Base-by-base conservation (phyloP, 2,329 filamentous ascomycete genomes). In the Aspergillus sp. region DNA sequence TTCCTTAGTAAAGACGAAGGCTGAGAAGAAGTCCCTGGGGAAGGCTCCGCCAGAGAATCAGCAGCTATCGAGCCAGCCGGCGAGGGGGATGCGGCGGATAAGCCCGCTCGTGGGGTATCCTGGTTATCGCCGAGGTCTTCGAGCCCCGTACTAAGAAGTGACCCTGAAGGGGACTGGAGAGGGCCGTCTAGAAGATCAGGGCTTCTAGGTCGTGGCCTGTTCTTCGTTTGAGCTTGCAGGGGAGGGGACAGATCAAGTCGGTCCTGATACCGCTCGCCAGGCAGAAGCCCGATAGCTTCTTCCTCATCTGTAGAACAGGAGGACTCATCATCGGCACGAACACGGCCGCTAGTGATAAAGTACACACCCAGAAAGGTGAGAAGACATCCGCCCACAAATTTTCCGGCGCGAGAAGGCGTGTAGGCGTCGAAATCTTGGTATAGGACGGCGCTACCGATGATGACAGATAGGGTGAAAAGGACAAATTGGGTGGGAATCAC, bases 401-500 rank as follows among this genome's bases (percentile, higher is more conserved):
- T 96, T 56, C 80, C 78, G 2, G 90, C 90, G 67, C 91, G 90
- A 48, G 87, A 82, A 31, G 82, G 76, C 0, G 87, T 90, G 7
- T 91, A 90, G 43, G 89, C 87, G 73, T 98, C 90, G 68, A 99
- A 99, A 73, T 99, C 95, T 50, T 93, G 88, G 72, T 98, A 99
- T 6, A 99, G 78, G 8, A 99, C 83, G 1, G 93, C 93, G 68
- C 93, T 97, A 56, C 95, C 95, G 52, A 96, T 82, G 66, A 99
- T 98, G 62, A 98, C 95, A 6, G 90, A 96, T 7, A 99, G 82
- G 0, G 95, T 99, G 73, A 99, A 99, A 62, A 96, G 85, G 50
- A 99, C 95, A 67, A 99, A 99, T 70, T 99, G 95, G 14, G 95
- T 95, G 0, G 95, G 95, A 62, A 99, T 99, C 65, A 99, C 95